phyloP scores from a whole-genome alignment of 306 rosid genomes.

The Castanea crenata region DNA sequence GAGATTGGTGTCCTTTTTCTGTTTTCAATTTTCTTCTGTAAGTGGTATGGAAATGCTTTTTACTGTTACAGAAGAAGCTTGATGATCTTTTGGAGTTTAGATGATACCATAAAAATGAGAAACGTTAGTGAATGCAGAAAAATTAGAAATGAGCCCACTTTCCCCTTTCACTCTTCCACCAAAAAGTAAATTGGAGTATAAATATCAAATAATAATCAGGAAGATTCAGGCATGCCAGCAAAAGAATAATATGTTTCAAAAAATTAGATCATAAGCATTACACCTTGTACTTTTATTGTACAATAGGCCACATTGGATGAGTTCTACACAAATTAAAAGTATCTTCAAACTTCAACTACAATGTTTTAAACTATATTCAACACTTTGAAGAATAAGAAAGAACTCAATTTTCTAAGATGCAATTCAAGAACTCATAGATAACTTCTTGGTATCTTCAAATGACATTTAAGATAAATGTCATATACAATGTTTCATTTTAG shows the following conservation, averaged over 20 bases:
- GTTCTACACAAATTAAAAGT: background rate
- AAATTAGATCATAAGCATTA: background rate
- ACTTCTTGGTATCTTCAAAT: background rate
- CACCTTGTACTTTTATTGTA: background rate
- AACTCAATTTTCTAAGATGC: background rate
- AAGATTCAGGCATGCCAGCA: background rate
- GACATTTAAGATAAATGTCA: background rate
- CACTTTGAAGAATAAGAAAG: background rate
- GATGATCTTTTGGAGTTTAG: conserved; percentile 13
- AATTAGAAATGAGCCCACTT: background rate
- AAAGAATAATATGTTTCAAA: background rate
- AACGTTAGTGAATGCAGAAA: background rate
- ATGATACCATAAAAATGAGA: conserved; percentile 8
- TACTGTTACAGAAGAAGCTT: background rate
- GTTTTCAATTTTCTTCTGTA: conserved; percentile 19
- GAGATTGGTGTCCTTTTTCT: conserved; percentile 19
- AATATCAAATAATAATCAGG: background rate
- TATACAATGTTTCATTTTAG: background rate
- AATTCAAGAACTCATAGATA: background rate
- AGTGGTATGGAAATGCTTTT: conserved; percentile 16
- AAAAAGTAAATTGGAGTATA: background rate
- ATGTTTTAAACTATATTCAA: background rate
- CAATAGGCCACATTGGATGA: background rate
- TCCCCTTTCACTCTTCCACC: background rate
- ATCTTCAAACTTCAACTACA: background rate